Evolutionary conservation across 1,284 basidiomycete species (phyloP), one percentile per base, ranked within the genome.

Genomic region (Heterobasidion parviporum): DNA sequence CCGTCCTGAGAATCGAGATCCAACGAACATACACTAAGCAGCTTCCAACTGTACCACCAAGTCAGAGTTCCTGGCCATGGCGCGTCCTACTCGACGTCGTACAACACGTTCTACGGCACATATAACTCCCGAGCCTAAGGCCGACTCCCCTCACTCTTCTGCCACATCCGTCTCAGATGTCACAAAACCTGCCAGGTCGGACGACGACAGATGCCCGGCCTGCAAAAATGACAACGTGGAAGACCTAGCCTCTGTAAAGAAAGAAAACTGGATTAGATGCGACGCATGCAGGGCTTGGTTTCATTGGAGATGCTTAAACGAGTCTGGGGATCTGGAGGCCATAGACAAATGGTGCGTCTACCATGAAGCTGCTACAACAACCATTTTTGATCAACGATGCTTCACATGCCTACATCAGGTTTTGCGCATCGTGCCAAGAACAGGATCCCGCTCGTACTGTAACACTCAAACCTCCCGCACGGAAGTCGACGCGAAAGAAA

Each of bases 251-350:
- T 10, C 38, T 10, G 6, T 41, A n/a, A 74, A 79, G 58, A 84
- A 83, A 66, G 84, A 87, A 61, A 76, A 77, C 63, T 89, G 86
- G 87, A 80, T 89, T 57, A 72, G 80, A 62, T 91, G 88, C 67
- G 87, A 89, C 63, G 79, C 77, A 35, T 91, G 88, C 73, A 87
- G 85, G 69, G 78, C 71, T 34, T 91, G 88, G 88, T 90, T 83
- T 67, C 88, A 91, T 65, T 91, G 89, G 89, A 74, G 81, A 56
- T 91, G 88, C 68, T 85, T 79, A n/a, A 84, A 83, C 15, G 77
- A 82, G 52, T 80, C 79, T 20, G 76, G 75, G 32, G 83, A 87
- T 60, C 74, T 87, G 32, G 82, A 83, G 32, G 72, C 64, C 3
- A 74, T 82, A 49, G 80, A 80, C 65, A 83, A 82, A 71, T 83